Evolutionary conservation across 306 rosid species (phyloP).

Genomic region (Begonia loranthoides): DNA sequence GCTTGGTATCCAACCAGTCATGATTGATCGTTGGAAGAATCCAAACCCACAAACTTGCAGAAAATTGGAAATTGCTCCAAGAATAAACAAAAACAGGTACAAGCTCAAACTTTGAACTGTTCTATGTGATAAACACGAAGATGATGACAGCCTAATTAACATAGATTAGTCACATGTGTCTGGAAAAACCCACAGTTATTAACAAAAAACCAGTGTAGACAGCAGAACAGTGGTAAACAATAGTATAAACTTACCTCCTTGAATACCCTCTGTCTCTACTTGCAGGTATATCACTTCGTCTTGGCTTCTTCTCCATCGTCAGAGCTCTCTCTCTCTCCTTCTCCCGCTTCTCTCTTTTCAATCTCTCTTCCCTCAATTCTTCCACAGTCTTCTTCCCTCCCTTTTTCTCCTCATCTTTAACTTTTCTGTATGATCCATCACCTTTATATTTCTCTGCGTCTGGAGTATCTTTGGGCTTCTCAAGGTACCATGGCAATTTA

Average conservation of each 20-base stretch:
- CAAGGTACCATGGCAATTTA: conserved; percentile 80
- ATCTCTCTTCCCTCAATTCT: conserved; percentile 68
- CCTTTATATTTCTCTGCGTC: conserved; percentile 11
- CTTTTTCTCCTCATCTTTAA: conserved; percentile 27
- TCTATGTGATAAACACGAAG: too few relatives aligned
- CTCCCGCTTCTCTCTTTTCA: conserved; percentile 65
- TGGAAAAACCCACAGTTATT: too few relatives aligned
- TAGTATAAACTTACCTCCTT: conserved; percentile 28
- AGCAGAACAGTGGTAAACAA: too few relatives aligned
- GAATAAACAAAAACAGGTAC: too few relatives aligned
- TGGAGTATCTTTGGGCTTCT: conserved; percentile 21
- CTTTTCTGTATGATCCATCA: conserved; percentile 10
- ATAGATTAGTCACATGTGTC: too few relatives aligned
- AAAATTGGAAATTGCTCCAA: too few relatives aligned
- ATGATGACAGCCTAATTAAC: too few relatives aligned
- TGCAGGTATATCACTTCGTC: conserved; percentile 11
- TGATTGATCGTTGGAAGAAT: too few relatives aligned
- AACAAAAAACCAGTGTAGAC: too few relatives aligned
- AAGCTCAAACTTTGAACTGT: too few relatives aligned
- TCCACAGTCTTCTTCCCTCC: conserved; percentile 57
- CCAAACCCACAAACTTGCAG: too few relatives aligned
- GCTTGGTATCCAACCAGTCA: too few relatives aligned
- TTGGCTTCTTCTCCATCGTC: conserved; percentile 19
- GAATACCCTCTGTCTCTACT: conserved; percentile 18
- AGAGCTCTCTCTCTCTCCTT: conserved; percentile 67